These are phyloP conservation scores for Beauveria varroae DNA, from an alignment of 2,329 filamentous ascomycete species.

Conservation along the genomic window DNA sequence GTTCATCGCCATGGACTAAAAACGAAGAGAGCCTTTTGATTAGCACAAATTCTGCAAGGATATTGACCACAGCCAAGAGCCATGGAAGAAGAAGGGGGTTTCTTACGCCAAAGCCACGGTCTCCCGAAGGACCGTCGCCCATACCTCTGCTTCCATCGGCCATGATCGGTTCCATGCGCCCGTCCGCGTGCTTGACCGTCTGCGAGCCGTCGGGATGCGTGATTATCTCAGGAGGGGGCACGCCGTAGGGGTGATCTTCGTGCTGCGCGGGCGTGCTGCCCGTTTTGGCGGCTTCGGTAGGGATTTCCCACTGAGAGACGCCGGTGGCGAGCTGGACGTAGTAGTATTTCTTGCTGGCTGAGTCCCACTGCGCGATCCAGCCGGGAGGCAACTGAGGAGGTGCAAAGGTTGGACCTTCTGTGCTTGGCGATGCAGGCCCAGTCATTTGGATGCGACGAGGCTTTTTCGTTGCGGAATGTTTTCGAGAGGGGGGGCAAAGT, in stretches of 20 bases:
- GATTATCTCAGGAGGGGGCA: constrained; percentile 49
- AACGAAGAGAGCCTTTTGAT: background rate
- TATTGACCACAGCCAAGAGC: background rate
- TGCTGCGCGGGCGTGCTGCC: constrained; percentile 51
- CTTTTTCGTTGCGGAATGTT: constrained; percentile 6
- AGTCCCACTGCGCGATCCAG: constrained; percentile 66
- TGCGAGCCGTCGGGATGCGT: constrained; percentile 56
- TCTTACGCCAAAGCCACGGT: constrained; percentile 60
- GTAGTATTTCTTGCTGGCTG: constrained; percentile 57
- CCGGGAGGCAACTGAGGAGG: constrained; percentile 55
- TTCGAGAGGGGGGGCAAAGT: constrained; percentile 11
- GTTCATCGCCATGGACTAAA: constrained; percentile 53
- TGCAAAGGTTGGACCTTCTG: constrained; percentile 51
- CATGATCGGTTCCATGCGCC: constrained; percentile 52
- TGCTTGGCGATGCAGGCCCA: constrained; percentile 49
- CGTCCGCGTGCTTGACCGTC: constrained; percentile 53
- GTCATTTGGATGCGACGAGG: constrained; percentile 38
- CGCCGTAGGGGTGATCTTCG: constrained; percentile 55
- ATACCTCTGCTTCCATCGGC: constrained; percentile 44
- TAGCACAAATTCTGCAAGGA: background rate
- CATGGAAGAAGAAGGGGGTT: constrained; percentile 4
- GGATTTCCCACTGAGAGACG: constrained; percentile 66
- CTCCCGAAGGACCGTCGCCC: constrained; percentile 44
- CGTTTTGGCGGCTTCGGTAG: constrained; percentile 55
- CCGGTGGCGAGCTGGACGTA: constrained; percentile 67